Conservation (phyloP, 148 eudicot species). For the Amaranthus hypochondriacus region DNA sequence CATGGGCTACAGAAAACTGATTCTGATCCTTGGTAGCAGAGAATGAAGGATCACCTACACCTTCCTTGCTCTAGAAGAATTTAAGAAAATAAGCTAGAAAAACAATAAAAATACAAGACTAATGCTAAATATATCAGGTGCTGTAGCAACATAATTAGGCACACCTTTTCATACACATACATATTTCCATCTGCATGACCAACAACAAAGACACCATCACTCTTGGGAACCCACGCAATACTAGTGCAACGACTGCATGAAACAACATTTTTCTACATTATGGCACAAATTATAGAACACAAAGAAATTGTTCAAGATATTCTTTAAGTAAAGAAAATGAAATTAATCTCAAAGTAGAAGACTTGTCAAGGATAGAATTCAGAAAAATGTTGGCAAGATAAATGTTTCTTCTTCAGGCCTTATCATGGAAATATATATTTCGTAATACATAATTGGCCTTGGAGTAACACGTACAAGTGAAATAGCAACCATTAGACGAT, state of each 20-base stretch:
- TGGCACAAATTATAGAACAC: too few species aligned
- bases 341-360: too few species aligned
- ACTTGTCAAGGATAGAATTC: too few species aligned
- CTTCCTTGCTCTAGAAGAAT: slow-evolving; percentile 65
- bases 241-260: slow-evolving; percentile 64
- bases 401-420: too few species aligned
- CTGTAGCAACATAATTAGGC: slow-evolving; percentile 20
- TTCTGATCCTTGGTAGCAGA: slow-evolving; percentile 59
- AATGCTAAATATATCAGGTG: background rate
- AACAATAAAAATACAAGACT: background rate
- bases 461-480: too few species aligned
- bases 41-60: slow-evolving; percentile 67
- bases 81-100: slow-evolving; percentile 3
- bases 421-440: too few species aligned
- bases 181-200: slow-evolving; percentile 86
- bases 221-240: slow-evolving; percentile 79
- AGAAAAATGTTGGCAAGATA: too few species aligned
- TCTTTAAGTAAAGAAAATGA: too few species aligned
- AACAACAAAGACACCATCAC: slow-evolving; percentile 66
- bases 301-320: too few species aligned
- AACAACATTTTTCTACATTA: background rate
- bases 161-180: slow-evolving; percentile 80
- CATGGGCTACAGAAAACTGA: slow-evolving; percentile 74
- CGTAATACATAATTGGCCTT: too few species aligned
- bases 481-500: too few species aligned